A percentile compares a stretch with the other conserved stretches of the same genome.
Conservation (phyloP, 2,329 filamentous ascomycete genomes). For the Monascus ruber region DNA sequence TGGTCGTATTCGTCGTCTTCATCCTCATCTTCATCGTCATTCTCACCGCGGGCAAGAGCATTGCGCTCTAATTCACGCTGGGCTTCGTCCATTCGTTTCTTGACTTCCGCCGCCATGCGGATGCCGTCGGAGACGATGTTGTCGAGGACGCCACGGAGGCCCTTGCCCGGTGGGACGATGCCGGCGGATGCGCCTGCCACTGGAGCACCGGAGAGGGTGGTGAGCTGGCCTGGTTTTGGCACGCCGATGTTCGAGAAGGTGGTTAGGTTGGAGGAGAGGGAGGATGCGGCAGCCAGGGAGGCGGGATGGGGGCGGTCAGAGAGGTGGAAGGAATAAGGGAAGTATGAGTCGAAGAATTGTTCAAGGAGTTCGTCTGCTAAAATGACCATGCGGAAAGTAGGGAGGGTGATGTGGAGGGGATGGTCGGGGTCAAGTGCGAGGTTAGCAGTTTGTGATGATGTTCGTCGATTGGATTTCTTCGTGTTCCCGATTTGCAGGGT, state of each 20-base stretch:
- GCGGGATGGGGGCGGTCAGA: conserved; percentile 50
- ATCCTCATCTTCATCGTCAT: conserved; percentile 60
- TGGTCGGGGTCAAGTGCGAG: conserved; percentile 84
- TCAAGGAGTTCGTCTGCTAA: conserved; percentile 91
- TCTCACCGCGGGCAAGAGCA: conserved; percentile 53
- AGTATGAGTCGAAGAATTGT: conserved; percentile 94
- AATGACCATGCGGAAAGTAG: conserved; percentile 97
- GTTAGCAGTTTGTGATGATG: conserved; percentile 69
- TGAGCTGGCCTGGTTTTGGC: conserved; percentile 28
- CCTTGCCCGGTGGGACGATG: conserved; percentile 54
- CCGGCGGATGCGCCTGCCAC: conserved; percentile 44
- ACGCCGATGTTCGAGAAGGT: conserved; percentile 66
- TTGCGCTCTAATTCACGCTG: conserved; percentile 84
- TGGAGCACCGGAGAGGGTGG: conserved; percentile 26
- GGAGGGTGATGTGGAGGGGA: conserved; percentile 87
- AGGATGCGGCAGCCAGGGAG: conserved; percentile 31
- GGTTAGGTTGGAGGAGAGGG: conserved; percentile 60
- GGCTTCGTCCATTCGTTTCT: conserved; percentile 87
- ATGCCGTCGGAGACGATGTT: conserved; percentile 97
- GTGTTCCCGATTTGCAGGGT: neutral
- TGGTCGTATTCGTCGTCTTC: conserved; percentile 43
- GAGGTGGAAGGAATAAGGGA: conserved; percentile 84
- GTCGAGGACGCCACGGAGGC: conserved; percentile 83
- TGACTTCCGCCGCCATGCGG: conserved; percentile 85
- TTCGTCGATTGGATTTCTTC: conserved; percentile 21